Percentiles rank a stretch among this genome's conserved stretches.
These are phyloP conservation scores for Trametes versicolor DNA, from an alignment of 1,284 basidiomycete species.

Conservation along the genomic window DNA sequence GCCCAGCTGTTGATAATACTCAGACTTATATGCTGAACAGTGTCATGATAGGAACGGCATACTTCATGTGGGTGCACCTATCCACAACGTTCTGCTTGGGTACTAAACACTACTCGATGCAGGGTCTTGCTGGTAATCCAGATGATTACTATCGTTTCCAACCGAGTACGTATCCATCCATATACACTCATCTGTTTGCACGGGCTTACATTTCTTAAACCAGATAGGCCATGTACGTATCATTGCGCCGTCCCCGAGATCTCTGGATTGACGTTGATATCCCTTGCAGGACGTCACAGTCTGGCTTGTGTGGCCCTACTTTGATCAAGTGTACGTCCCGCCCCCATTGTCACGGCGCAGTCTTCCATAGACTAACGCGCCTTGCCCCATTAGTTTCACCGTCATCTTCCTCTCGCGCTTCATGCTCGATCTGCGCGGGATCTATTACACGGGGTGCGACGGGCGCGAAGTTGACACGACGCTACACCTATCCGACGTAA, in stretches of 20 bases:
- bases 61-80: slow-evolving; percentile 19
- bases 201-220: background rate
- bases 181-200: background rate
- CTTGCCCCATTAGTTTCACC: slow-evolving; percentile 14
- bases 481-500: slow-evolving; percentile 16
- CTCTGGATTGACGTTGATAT: background rate
- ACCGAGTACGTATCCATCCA: slow-evolving; percentile 2
- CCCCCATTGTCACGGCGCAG: background rate
- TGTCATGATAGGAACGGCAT: slow-evolving; percentile 18
- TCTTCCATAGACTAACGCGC: background rate
- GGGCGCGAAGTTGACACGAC: background rate
- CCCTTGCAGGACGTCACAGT: slow-evolving; percentile 1
- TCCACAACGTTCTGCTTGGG: background rate
- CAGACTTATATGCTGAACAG: no score
- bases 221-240: slow-evolving; percentile 22
- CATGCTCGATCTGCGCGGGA: slow-evolving; percentile 29
- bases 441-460: slow-evolving; percentile 15
- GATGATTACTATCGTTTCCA: slow-evolving; percentile 19
- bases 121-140: slow-evolving; percentile 21
- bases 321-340: slow-evolving; percentile 25
- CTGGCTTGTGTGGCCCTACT: slow-evolving; percentile 26
- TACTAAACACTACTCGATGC: background rate
- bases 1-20: background rate
- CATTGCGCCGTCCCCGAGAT: background rate
- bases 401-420: slow-evolving; percentile 27